Evolutionary conservation across 2,329 filamentous ascomycete genomes (phyloP).

Genomic region (Rutstroemia sp.): DNA sequence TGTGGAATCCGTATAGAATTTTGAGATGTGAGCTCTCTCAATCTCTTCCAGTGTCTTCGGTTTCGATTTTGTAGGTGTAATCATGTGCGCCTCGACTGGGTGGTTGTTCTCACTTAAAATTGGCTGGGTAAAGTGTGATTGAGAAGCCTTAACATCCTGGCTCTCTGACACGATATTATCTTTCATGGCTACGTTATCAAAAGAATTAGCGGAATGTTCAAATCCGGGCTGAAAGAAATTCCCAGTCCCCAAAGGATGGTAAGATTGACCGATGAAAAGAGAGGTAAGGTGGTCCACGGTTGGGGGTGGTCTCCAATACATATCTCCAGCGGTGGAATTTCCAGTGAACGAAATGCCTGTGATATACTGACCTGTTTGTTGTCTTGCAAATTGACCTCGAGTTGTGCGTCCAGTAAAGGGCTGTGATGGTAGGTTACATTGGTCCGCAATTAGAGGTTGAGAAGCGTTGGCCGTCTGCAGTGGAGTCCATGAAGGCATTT

Average conservation of each 20-base stretch:
- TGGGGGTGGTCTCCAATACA: conserved; percentile 6
- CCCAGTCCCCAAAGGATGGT: conserved; percentile 4
- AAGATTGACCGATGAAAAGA: conserved; percentile 11
- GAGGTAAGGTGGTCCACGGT: conserved; percentile 10
- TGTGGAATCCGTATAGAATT: conserved; percentile 3
- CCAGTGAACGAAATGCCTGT: conserved; percentile 11
- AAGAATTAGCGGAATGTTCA: conserved; percentile 9
- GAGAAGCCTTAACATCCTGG: background rate
- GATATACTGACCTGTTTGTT: conserved; percentile 29
- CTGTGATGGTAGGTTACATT: background rate
- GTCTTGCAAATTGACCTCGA: conserved; percentile 23
- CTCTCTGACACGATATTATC: background rate
- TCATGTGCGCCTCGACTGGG: background rate
- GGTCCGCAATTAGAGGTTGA: background rate
- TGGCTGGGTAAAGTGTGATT: background rate
- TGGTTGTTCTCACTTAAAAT: background rate
- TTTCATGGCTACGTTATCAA: conserved; percentile 18
- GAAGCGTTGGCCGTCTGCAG: background rate
- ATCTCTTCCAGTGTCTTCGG: conserved; percentile 25
- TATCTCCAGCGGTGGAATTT: background rate
- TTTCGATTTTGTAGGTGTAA: conserved; percentile 10
- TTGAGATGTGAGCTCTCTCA: conserved; percentile 15
- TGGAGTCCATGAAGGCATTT: background rate
- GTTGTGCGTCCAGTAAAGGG: conserved; percentile 17
- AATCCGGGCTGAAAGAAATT: background rate